Percentiles rank a stretch among this genome's conserved stretches.
These are phyloP conservation scores for Taiozyma sp. DNA, from an alignment of 1,139 yeast species.

Conservation along the genomic window DNA sequence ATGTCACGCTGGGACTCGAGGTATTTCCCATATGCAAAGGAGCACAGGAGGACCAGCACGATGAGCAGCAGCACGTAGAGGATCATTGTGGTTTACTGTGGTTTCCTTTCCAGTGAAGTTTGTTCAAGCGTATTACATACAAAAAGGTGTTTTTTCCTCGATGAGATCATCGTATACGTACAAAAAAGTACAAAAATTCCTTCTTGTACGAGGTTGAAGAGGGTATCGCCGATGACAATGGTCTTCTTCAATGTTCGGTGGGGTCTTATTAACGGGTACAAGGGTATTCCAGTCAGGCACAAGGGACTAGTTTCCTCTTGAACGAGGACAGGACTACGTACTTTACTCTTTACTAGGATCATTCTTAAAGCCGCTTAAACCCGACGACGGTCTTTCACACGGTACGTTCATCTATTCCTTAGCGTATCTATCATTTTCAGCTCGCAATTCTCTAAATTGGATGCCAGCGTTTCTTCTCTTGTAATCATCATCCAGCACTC, in stretches of 20 bases:
- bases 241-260: no score
- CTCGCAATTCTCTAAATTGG: constrained; percentile 19
- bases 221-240: background rate
- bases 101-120: no score
- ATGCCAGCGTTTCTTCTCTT: constrained; percentile 27
- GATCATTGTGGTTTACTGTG: background rate
- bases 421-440: constrained; percentile 21
- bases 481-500: constrained; percentile 46
- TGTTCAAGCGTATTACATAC: no score
- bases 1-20: constrained; percentile 43
- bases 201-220: background rate
- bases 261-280: no score
- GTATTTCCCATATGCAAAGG: constrained; percentile 18
- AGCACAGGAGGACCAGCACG: background rate
- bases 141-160: background rate
- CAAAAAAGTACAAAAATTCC: no score
- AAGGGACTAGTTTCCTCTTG: background rate
- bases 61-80: background rate
- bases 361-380: background rate
- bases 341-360: no score
- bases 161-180: no score
- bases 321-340: no score
- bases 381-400: background rate
- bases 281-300: background rate
- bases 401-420: background rate